Conservation (phyloP, 345 rosid species). For the Sapria himalayana region DNA sequence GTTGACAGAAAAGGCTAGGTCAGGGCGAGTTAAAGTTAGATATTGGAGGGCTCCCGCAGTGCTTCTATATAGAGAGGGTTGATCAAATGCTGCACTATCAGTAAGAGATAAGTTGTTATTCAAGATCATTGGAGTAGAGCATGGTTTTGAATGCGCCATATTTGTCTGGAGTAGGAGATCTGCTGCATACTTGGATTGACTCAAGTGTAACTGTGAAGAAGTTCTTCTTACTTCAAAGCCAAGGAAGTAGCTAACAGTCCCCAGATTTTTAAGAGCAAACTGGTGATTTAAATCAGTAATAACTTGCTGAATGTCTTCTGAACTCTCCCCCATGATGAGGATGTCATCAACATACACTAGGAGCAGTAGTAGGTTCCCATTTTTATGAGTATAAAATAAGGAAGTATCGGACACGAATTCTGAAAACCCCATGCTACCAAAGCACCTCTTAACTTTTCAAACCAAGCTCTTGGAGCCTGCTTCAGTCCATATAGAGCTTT, state of each 20-base stretch:
- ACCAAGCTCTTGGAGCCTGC: not conserved
- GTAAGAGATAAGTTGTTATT: not conserved
- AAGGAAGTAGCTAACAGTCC: not conserved
- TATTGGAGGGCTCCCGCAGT: not conserved
- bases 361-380: not conserved
- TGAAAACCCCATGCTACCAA: not conserved
- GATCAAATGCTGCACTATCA: not conserved
- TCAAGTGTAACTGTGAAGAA: not conserved
- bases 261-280: not conserved
- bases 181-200: not conserved
- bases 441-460: not conserved
- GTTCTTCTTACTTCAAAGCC: not conserved
- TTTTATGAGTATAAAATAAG: not conserved
- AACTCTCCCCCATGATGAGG: not conserved
- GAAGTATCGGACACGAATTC: not conserved
- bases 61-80: not conserved
- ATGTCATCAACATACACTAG: conserved; percentile 3
- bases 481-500: not conserved
- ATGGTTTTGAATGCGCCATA: not conserved
- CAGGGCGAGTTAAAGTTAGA: not conserved
- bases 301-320: not conserved
- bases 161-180: not conserved
- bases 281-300: not conserved
- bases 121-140: not conserved
- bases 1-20: not conserved